Base-by-base conservation (phyloP, 352 stramenopile genomes). In the Phytopythium boreale region DNA sequence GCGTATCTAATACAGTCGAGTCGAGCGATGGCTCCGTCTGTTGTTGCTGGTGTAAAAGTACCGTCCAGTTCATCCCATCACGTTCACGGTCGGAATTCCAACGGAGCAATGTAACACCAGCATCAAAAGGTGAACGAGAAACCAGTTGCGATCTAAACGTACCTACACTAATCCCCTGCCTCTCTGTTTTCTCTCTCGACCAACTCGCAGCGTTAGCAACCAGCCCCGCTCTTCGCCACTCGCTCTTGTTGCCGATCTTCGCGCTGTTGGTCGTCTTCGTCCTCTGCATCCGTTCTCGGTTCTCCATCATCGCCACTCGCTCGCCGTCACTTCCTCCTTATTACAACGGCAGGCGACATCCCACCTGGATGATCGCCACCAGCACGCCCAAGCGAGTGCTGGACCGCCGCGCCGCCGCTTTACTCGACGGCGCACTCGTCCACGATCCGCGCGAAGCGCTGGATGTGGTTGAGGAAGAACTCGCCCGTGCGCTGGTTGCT, bases 381-480 rank as follows among this genome's bases (percentile, higher is more conserved):
- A 36, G 49, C 24, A n/a, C 24, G 24, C 49, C 4, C 49, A 24
- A 56, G 49, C 27, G 24, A 22, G 24, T 56, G 49, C 49, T 22
- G 43, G 43, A 20, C n/a, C 43, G 43, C n/a, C 20, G 20, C n/a
- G 1, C n/a, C 46, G 46, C 10, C 12, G 47, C 22, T 31, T 34
- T 53, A 62, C 56, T 50, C 56, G 51, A 81, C 72, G 57, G 76
- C 81, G 72, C 83, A 93, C 62, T 90, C 83, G 72, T 95, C 86
- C 58, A 96, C 87, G 69, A 94, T 89, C 65, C 88, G 85, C 67
- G 87, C 83, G 44, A 94, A 93, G 77, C 80, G 84, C 67, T 93
- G 76, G 74, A 96, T 96, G 80, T 96, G 86, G 75, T 87, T 92
- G 68, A 96, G 76, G 79, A 95, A 96, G 81, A 93, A 96, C 72